These are phyloP conservation scores for Ogataea paraovalis DNA, from an alignment of 805 yeast genomes.

Conservation along the genomic window DNA sequence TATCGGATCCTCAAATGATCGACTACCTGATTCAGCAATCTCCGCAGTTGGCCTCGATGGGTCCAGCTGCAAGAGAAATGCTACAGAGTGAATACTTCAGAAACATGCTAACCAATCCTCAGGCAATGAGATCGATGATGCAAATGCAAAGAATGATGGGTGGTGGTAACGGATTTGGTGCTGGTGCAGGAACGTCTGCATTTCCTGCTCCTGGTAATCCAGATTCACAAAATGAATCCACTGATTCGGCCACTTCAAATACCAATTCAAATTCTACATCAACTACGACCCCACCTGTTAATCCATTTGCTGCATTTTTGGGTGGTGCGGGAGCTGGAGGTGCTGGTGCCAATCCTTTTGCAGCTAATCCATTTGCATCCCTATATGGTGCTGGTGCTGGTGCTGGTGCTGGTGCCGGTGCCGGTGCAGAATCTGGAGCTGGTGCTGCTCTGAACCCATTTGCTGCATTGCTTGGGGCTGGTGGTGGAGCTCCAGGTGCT, in stretches of 20 bases:
- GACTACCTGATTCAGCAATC: constrained; percentile 77
- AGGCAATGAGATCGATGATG: constrained; percentile 78
- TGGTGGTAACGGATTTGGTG: constrained; percentile 16
- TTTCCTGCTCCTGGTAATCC: constrained; percentile 51
- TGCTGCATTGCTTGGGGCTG: no score
- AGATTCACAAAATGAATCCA: constrained; percentile 1
- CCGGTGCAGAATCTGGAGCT: constrained; percentile 36
- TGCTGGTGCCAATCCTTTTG: constrained; percentile 13
- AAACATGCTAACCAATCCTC: constrained; percentile 78
- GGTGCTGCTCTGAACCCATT: constrained; percentile 69
- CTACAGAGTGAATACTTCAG: constrained; percentile 80
- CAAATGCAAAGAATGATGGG: constrained; percentile 57
- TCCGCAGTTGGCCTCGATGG: constrained; percentile 82
- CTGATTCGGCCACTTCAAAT: constrained; percentile 11
- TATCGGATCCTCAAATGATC: constrained; percentile 83
- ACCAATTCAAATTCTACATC: constrained; percentile 12
- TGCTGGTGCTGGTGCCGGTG: constrained; percentile 29
- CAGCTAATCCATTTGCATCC: constrained; percentile 45
- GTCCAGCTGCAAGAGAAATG: constrained; percentile 84
- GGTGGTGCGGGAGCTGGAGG: not conserved
- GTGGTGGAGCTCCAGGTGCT: constrained; percentile 42
- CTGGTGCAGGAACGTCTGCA: constrained; percentile 28
- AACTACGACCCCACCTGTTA: constrained; percentile 25
- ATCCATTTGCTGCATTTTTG: constrained; percentile 42
- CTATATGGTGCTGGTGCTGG: constrained; percentile 11